Base-by-base conservation (phyloP, 306 rosid species). In the cucumber (Cucumis sativus) region DNA sequence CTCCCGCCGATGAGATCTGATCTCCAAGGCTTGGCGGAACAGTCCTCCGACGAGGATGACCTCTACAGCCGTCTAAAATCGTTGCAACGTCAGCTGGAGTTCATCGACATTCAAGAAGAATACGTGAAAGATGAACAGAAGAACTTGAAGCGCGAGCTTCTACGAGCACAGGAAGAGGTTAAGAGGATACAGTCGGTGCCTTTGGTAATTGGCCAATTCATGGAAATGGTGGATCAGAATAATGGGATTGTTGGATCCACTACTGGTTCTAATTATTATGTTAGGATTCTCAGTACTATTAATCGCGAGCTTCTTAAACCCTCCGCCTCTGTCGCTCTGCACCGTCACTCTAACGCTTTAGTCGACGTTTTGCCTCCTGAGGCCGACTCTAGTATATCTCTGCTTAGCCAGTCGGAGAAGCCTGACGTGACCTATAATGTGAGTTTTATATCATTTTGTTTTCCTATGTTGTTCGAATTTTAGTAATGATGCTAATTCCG, bases 231-330 rank as follows among this genome's bases (percentile, higher is more conserved):
- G 3, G 99, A 96, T 71, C 89, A 86, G 85, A 92, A 96, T 73
- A 91, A 96, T 49, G 99, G 98, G 4, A 96, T 96, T 52, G 99
- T 96, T 4, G 99, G 99, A 33, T 96, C 99, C n/a, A 96, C 99
- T 4, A 96, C 99, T 0, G 99, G 99, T 39, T 96, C 99, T 17
- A 96, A 96, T 77, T 96, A 96, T 81, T 96, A 96, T 25, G 99
- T 96, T 3, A 78, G 99, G 78, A 92, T 96, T 66, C 89, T 96
- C 59, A 96, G 99, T 40, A 96, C 99, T 25, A 96, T 96, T 58
- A 96, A 96, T 40, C 90, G 99, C 0, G 99, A 96, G 82, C 96
- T 88, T 7, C 86, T 96, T 54, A 96, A 96, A 79, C 99, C 99
- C 28, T 89, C 99, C 2, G 98, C 99, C 0, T 92, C 98, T 6